Evolutionary conservation across 2,329 filamentous ascomycete species (phyloP).

Genomic region (Trichoderma asperellum): DNA sequence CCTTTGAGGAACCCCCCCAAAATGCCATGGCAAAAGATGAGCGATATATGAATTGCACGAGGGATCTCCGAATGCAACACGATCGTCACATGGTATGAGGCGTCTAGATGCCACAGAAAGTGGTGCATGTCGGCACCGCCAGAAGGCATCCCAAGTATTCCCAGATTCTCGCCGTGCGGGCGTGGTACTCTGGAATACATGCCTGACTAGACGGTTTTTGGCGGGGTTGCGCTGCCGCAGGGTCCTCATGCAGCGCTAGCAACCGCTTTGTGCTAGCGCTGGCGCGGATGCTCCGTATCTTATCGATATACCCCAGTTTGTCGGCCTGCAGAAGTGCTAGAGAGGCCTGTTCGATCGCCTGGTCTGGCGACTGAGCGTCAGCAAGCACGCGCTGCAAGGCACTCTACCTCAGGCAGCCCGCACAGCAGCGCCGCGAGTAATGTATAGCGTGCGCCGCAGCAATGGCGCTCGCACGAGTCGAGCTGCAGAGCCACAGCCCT

Average conservation of each 20-base stretch:
- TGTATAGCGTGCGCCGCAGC: background rate
- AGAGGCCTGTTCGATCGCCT: slow-evolving; percentile 5
- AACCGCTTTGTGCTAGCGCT: slow-evolving; percentile 17
- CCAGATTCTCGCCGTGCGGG: background rate
- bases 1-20: background rate
- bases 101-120: background rate
- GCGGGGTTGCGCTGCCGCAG: slow-evolving; percentile 23
- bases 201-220: background rate
- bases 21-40: background rate
- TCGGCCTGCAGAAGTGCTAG: slow-evolving; percentile 17
- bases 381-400: slow-evolving; percentile 14
- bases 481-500: background rate
- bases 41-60: slow-evolving; percentile 12
- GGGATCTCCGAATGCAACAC: slow-evolving; percentile 26
- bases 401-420: slow-evolving; percentile 15
- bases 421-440: slow-evolving; percentile 11
- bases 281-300: slow-evolving; percentile 24
- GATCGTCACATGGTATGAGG: slow-evolving; percentile 23
- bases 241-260: slow-evolving; percentile 28
- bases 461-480: slow-evolving; percentile 19
- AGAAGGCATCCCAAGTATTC: background rate
- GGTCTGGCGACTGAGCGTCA: background rate
- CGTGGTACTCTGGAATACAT: background rate
- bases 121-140: slow-evolving; percentile 4
- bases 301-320: slow-evolving; percentile 33